These are phyloP conservation scores for Inga laurina DNA, from an alignment of 306 rosid species.

Conservation along the genomic window DNA sequence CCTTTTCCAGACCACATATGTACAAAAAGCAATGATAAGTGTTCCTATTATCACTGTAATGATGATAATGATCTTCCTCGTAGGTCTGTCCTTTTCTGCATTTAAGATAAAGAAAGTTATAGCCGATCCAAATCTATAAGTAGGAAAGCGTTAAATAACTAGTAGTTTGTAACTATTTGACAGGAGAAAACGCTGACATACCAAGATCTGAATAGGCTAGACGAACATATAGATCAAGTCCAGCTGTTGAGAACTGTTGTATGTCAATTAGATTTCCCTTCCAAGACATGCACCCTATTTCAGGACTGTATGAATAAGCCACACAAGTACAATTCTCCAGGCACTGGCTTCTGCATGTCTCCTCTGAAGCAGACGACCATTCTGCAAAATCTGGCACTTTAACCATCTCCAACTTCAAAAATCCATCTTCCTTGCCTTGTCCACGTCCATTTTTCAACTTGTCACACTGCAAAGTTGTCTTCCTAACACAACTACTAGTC, in stretches of 20 bases:
- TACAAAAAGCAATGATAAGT: not conserved
- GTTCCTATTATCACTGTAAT: too few species aligned
- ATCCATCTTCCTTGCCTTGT: slow-evolving; percentile 39
- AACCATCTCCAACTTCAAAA: slow-evolving; percentile 28
- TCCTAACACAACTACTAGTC: slow-evolving; percentile 35
- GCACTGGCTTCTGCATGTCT: slow-evolving; percentile 24
- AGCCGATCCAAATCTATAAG: too few species aligned
- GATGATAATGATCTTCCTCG: too few species aligned
- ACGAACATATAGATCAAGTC: not conserved
- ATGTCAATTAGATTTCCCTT: not conserved
- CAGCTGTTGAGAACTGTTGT: not conserved
- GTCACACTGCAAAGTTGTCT: slow-evolving; percentile 35
- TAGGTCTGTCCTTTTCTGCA: too few species aligned
- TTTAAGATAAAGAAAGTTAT: too few species aligned
- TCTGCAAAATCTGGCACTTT: slow-evolving; percentile 43
- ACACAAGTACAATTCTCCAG: slow-evolving; percentile 29
- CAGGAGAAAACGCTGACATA: not conserved
- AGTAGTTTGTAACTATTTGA: too few species aligned
- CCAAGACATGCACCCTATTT: not conserved
- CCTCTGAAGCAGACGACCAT: not conserved
- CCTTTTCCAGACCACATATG: slow-evolving; percentile 32
- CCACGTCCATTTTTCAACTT: not conserved
- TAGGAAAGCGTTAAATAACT: too few species aligned
- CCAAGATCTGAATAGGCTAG: not conserved
- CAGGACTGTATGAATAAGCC: not conserved